Conservation (phyloP, 192 early-diverging fungal species). For the Entophlyctis helioformis region DNA sequence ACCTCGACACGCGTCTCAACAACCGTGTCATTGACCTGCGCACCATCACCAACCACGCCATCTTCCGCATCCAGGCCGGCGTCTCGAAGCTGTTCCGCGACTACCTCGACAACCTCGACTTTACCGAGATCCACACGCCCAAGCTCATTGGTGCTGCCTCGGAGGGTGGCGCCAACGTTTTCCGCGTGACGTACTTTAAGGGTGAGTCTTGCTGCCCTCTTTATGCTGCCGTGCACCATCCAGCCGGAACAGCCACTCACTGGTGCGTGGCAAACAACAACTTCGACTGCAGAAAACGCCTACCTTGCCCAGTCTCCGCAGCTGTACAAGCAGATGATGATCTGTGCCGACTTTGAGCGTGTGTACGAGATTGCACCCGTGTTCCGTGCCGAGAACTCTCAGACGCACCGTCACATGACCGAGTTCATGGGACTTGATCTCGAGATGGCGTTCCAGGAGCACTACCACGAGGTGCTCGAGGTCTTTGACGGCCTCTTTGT, state of each 20-base stretch:
- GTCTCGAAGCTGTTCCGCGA: slow-evolving; percentile 93
- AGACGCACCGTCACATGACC: slow-evolving; percentile 98
- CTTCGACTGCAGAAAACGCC: slow-evolving; percentile 63
- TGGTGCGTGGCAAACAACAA: too few species aligned
- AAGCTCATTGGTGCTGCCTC: slow-evolving; percentile 87
- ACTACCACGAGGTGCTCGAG: slow-evolving; percentile 97
- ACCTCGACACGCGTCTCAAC: slow-evolving; percentile 85
- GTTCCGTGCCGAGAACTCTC: slow-evolving; percentile 97
- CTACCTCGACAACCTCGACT: slow-evolving; percentile 66
- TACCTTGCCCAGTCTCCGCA: slow-evolving; percentile 97
- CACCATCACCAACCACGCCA: slow-evolving; percentile 91
- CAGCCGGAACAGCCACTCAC: too few species aligned
- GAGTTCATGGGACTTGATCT: slow-evolving; percentile 97
- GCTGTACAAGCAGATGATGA: slow-evolving; percentile 98
- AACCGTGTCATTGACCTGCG: slow-evolving; percentile 89
- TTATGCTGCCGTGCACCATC: too few species aligned
- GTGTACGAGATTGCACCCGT: slow-evolving; percentile 98
- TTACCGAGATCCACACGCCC: slow-evolving; percentile 96
- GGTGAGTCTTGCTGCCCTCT: slow-evolving; percentile 27
- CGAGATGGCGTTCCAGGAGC: slow-evolving; percentile 98
- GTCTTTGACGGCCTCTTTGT: slow-evolving; percentile 87
- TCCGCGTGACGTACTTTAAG: slow-evolving; percentile 95
- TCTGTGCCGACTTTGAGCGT: slow-evolving; percentile 90
- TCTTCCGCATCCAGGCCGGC: slow-evolving; percentile 93
- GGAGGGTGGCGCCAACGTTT: slow-evolving; percentile 99